Base-by-base conservation (phyloP, 371 early-diverging fungal species). In the Apophysomyces trapeziformis region DNA sequence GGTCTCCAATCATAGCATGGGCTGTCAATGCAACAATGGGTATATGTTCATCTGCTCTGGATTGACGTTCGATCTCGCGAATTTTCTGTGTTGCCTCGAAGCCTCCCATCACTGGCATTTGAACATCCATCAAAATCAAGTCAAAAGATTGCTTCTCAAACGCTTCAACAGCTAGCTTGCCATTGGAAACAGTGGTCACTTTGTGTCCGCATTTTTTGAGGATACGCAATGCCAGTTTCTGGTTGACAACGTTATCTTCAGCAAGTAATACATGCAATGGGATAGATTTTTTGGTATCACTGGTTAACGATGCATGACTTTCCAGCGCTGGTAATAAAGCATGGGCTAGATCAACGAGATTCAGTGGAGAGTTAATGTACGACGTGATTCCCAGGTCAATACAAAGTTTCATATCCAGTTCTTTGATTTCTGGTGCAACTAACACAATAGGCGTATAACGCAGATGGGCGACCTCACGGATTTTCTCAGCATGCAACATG, bases 171-270 rank as follows among this genome's bases (percentile, higher is more conserved):
- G 92, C 94, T 69, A 87, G 60, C 72, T 87, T 84, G 57, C 94
- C 94, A 61, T 94, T 90, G 38, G 87, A 71, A 0, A 90, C 94
- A 11, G 91, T 86, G 58, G 79, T 82, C 35, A 88, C 90, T 67
- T 83, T 85, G 78, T 91, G 90, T 16, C 89, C 89, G 68, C 87
- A 87, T 79, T 89, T 89, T 67, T 91, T 88, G 59, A 94, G 71
- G 14, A 92, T 88, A 37, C 90, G 86, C 21, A 92, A 80, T 0
- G 91, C 92, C 46, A 94, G 72, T 75, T 89, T 91, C 65, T 92
- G 93, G 71, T 94, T 94, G 54, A 94, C 91, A 60, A 88, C 79
- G 61, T 94, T 93, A 66, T 93, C 94, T 70, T 93, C 94, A 7
- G 92, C 93, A 38, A 94, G 73, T 44, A 94, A 71, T 56, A 94